Evolutionary conservation across 768 basidiomycete species (phyloP), one percentile per base, ranked within the genome.

Genomic region (Stropharia rugosoannulata): DNA sequence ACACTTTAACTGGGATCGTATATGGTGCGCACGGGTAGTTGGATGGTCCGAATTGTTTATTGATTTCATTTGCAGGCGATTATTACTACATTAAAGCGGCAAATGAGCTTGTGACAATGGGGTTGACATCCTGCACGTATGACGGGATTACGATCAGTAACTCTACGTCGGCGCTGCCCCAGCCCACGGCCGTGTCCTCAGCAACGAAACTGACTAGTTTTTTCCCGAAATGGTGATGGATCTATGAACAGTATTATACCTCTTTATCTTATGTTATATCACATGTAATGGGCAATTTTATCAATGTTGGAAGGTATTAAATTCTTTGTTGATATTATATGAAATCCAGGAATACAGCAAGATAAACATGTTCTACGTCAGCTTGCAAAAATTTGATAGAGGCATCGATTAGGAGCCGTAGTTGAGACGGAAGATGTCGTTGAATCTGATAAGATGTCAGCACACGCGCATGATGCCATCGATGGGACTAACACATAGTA

Each of bases 341-440:
- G 47, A 53, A 45, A 59, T 60, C 56, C 60, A 60, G 39, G 49
- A 58, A 57, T 63, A 66, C 60, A 59, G 56, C 47, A 51, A 48
- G 13, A 54, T 41, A 44, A 41, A 45, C 44, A 35, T 36, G 54
- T 25, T 56, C 49, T 58, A 49, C 51, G 51, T 37, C 39, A 36
- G 35, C 18, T 13, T 18, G 16, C n/a, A 29, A 13, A 32, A 37
- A 18, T 22, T 37, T 22, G 29, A 45, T 13, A 13, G 12, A 36
- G 38, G 29, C 29, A 29, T 15, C 38, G 43, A 46, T 66, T 59
- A 72, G 3, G 5, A 1, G 61, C 83, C 88, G 67, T 84, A 82
- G 76, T 92, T 92, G 72, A 94, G 86, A 59, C 92, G 89, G 90
- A 97, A 95, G 58, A 95, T 86, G 69, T 95, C 92, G 71, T 96